Conservation (phyloP, 768 basidiomycete species). For the Pilatotrama ljubarskyi region DNA sequence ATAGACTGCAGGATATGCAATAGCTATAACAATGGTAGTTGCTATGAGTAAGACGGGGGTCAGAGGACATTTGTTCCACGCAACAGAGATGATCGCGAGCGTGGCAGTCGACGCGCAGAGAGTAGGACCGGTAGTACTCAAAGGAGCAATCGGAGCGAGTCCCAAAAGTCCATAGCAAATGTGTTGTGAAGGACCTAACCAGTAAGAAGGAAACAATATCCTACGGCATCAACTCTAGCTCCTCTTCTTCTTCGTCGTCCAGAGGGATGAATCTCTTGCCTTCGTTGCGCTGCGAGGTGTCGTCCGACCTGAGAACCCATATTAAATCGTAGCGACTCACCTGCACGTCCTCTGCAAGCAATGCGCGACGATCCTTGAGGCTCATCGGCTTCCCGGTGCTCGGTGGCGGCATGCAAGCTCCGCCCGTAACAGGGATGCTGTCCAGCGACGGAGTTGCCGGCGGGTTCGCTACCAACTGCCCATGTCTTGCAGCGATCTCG, state of each 20-base stretch:
- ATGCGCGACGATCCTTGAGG: conserved; percentile 24
- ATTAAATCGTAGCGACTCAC: conserved; percentile 1
- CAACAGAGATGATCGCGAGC: too few species aligned
- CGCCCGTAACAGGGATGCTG: neutral
- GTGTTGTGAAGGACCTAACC: too few species aligned
- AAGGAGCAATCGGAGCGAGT: too few species aligned
- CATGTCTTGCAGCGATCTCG: too few species aligned
- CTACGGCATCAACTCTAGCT: conserved; percentile 5
- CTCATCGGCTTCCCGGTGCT: conserved; percentile 26
- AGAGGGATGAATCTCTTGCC: conserved; percentile 33
- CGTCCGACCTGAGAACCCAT: neutral
- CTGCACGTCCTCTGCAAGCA: conserved; percentile 6
- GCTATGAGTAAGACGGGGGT: too few species aligned
- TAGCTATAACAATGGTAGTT: too few species aligned
- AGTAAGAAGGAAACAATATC: neutral
- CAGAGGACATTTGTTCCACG: too few species aligned
- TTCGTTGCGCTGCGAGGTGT: conserved; percentile 11
- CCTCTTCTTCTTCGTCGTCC: conserved; percentile 34
- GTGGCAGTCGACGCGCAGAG: too few species aligned
- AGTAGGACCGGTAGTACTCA: too few species aligned
- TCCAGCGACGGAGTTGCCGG: neutral
- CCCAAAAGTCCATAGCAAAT: too few species aligned
- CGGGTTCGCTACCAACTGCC: neutral
- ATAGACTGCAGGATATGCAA: too few species aligned
- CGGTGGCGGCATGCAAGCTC: neutral